Evolutionary conservation across 257 asterid species (phyloP).

Genomic region (Linaria vulgaris): DNA sequence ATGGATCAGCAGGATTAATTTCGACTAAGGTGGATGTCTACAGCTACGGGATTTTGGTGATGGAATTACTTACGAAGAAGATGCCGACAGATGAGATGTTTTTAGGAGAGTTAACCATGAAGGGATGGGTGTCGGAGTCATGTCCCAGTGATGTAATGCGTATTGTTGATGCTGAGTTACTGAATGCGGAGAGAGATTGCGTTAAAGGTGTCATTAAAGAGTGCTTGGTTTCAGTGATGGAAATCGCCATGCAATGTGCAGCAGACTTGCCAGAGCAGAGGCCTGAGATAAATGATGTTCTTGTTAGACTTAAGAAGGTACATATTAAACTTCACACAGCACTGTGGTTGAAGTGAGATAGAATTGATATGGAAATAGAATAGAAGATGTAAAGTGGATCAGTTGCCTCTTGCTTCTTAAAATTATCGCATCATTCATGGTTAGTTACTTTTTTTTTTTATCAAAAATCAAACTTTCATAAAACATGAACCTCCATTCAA

Average conservation of each 20-base stretch:
- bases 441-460: no score
- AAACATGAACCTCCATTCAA: no score
- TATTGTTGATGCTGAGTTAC: conserved; percentile 30
- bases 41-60: conserved; percentile 37
- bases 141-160: background rate
- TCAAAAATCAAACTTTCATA: no score
- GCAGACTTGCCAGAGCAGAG: no score
- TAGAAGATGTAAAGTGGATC: no score
- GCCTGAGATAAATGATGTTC: conserved; percentile 32
- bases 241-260: conserved; percentile 24
- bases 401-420: no score
- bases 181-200: conserved; percentile 17
- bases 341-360: no score
- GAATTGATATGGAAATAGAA: no score
- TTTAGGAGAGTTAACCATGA: conserved; percentile 27
- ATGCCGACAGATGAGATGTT: conserved; percentile 39
- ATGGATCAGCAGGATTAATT: conserved; percentile 42
- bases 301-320: conserved; percentile 22
- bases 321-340: conserved; percentile 6
- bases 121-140: conserved; percentile 32
- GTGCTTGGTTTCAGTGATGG: conserved; percentile 28
- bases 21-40: conserved; percentile 22
- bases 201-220: conserved; percentile 15
- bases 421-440: no score
- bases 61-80: conserved; percentile 39